These are phyloP conservation scores for Phytophthora kernoviae DNA, from an alignment of 352 stramenopile species.

Conservation along the genomic window DNA sequence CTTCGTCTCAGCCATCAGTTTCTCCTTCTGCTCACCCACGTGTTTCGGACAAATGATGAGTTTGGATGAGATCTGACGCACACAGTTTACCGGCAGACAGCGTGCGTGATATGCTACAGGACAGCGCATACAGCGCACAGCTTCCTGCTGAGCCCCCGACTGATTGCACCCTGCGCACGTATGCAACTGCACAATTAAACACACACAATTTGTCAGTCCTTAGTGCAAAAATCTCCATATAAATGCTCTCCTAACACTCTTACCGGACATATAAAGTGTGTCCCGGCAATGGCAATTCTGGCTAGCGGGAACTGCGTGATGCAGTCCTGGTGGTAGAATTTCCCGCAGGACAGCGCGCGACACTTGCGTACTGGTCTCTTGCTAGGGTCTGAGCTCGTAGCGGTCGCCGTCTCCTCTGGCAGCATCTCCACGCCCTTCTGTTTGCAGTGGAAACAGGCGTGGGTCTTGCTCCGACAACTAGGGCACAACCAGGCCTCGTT, in stretches of 20 bases:
- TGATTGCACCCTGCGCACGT: slow-evolving; percentile 80
- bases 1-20: slow-evolving; percentile 5
- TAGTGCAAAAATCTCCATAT: background rate
- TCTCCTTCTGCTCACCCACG: slow-evolving; percentile 9
- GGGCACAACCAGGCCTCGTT: slow-evolving; percentile 62
- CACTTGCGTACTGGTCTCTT: slow-evolving; percentile 68
- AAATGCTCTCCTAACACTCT: slow-evolving; percentile 18
- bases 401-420: slow-evolving; percentile 12
- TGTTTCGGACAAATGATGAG: slow-evolving; percentile 81
- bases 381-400: slow-evolving; percentile 2
- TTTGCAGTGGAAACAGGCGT: slow-evolving; percentile 88
- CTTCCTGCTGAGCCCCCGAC: slow-evolving; percentile 78
- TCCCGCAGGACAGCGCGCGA: slow-evolving; percentile 80
- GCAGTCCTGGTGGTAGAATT: slow-evolving; percentile 86
- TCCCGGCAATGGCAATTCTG: slow-evolving; percentile 70
- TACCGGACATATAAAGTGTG: slow-evolving; percentile 81
- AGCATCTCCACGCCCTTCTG: slow-evolving; percentile 37
- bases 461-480: slow-evolving; percentile 53
- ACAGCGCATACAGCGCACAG: slow-evolving; percentile 80
- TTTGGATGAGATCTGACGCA: slow-evolving; percentile 65
- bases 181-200: slow-evolving; percentile 39
- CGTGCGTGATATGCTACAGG: slow-evolving; percentile 82
- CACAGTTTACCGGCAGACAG: slow-evolving; percentile 65
- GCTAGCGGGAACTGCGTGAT: slow-evolving; percentile 82
- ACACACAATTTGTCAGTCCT: background rate